A percentile compares a stretch with the other conserved stretches of the same genome.
Evolutionary conservation across 2,329 filamentous ascomycete genomes (phyloP).

Genomic region (Penicillium freii): DNA sequence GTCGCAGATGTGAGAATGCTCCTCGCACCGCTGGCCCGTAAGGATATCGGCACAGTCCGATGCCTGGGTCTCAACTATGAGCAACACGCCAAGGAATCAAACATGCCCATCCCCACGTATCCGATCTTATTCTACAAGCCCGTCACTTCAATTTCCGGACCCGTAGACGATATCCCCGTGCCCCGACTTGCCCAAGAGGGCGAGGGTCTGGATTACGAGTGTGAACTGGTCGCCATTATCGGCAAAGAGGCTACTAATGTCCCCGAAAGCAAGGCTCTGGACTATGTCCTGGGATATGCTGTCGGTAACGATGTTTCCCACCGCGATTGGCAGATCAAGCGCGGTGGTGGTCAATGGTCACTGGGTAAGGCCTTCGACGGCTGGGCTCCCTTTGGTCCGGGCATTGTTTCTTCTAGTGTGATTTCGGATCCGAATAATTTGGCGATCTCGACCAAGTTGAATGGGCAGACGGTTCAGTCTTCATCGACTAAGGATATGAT

Average conservation of each 20-base stretch:
- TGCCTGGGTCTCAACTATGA: slow-evolving; percentile 72
- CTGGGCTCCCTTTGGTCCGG: slow-evolving; percentile 72
- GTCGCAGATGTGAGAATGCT: slow-evolving; percentile 54
- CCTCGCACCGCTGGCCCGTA: slow-evolving; percentile 62
- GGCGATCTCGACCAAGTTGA: slow-evolving; percentile 48
- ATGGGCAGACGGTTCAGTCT: slow-evolving; percentile 51
- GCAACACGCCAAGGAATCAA: slow-evolving; percentile 67
- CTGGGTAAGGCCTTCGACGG: slow-evolving; percentile 73
- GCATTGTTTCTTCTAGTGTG: slow-evolving; percentile 60
- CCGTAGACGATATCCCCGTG: slow-evolving; percentile 65
- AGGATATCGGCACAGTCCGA: slow-evolving; percentile 65
- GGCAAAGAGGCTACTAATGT: slow-evolving; percentile 66
- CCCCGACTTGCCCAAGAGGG: slow-evolving; percentile 63
- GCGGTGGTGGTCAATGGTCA: slow-evolving; percentile 67
- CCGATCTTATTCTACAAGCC: slow-evolving; percentile 76
- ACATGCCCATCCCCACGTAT: slow-evolving; percentile 66
- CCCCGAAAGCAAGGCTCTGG: slow-evolving; percentile 62
- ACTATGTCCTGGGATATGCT: slow-evolving; percentile 71
- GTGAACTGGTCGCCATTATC: slow-evolving; percentile 72
- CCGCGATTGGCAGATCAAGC: slow-evolving; percentile 71
- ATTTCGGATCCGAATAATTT: slow-evolving; percentile 44
- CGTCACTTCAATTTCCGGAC: slow-evolving; percentile 62
- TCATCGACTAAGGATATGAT: slow-evolving; percentile 51
- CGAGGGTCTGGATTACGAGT: slow-evolving; percentile 73
- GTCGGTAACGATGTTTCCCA: slow-evolving; percentile 79